Evolutionary conservation across 192 early-diverging fungal species (phyloP).

Genomic region (Dissophora globulifera): DNA sequence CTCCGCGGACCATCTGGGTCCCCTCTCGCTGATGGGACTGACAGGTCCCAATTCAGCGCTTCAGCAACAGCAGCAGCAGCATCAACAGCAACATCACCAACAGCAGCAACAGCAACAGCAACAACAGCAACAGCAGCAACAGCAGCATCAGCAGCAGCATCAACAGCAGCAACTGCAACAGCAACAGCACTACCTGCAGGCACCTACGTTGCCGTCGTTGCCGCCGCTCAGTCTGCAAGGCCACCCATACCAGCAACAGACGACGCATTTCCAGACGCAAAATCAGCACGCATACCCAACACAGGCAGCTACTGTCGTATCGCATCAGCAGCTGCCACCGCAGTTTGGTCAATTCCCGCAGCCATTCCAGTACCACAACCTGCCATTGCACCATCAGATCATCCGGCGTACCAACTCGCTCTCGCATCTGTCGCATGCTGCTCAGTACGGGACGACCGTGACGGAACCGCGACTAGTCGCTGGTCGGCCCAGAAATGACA

Average conservation of each 20-base stretch:
- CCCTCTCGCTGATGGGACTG: constrained; percentile 20
- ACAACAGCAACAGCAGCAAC: constrained; percentile 19
- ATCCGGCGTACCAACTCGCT: constrained; percentile 49
- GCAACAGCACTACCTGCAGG: constrained; percentile 13
- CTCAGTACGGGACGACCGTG: constrained; percentile 15
- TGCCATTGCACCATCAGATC: constrained; percentile 20
- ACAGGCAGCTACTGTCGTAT: constrained; percentile 2
- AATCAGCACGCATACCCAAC: constrained; percentile 1
- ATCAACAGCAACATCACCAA: constrained; percentile 6
- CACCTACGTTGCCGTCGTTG: not conserved
- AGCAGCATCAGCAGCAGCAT: not conserved
- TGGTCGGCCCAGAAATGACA: constrained; percentile 47
- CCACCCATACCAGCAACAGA: constrained; percentile 22
- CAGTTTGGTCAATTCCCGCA: constrained; percentile 50
- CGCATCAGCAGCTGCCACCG: constrained; percentile 33
- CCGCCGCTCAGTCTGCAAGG: not conserved
- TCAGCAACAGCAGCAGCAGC: constrained; percentile 2
- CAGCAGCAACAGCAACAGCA: constrained; percentile 20
- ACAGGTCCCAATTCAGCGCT: constrained; percentile 18
- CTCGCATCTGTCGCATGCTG: constrained; percentile 38
- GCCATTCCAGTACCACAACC: constrained; percentile 16
- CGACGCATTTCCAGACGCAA: constrained; percentile 4
- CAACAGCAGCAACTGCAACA: constrained; percentile 18
- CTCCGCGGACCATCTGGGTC: constrained; percentile 12
- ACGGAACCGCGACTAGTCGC: constrained; percentile 39